Evolutionary conservation across 1,284 basidiomycete species (phyloP).

Genomic region (Tilletia horrida): DNA sequence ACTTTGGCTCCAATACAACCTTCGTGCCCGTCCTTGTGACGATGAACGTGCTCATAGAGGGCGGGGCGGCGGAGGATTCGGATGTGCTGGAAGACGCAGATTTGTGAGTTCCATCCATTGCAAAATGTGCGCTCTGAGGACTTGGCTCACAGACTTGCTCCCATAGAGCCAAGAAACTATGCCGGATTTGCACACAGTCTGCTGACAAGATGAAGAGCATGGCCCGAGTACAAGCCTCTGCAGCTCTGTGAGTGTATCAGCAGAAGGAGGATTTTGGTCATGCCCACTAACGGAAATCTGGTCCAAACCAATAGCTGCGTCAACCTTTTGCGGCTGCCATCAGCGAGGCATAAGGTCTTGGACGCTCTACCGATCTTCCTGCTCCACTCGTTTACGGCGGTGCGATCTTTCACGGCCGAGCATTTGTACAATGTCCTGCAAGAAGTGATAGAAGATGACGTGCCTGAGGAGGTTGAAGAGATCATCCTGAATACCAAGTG

Average conservation of each 20-base stretch:
- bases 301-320: background rate
- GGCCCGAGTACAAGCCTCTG: slow-evolving; percentile 21
- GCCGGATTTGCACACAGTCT: slow-evolving; percentile 24
- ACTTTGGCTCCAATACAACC: slow-evolving; percentile 36
- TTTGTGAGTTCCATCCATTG: slow-evolving; percentile 13
- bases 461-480: slow-evolving; percentile 21
- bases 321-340: background rate
- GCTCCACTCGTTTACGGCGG: slow-evolving; percentile 9
- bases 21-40: slow-evolving; percentile 35
- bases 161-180: slow-evolving; percentile 18
- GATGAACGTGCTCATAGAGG: slow-evolving; percentile 35
- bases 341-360: background rate
- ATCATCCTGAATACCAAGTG: slow-evolving; percentile 16
- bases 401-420: slow-evolving; percentile 23
- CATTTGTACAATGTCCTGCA: slow-evolving; percentile 32
- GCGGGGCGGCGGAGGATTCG: slow-evolving; percentile 19
- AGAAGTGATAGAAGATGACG: background rate
- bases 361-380: slow-evolving; percentile 13
- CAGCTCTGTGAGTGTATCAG: slow-evolving; percentile 18
- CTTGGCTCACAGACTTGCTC: background rate
- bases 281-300: background rate
- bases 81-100: background rate
- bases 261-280: too few relatives aligned
- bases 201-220: slow-evolving; percentile 24
- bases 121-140: background rate